Evolutionary conservation across 163 green algal species (phyloP).

Genomic region (Scenedesmus sp.): DNA sequence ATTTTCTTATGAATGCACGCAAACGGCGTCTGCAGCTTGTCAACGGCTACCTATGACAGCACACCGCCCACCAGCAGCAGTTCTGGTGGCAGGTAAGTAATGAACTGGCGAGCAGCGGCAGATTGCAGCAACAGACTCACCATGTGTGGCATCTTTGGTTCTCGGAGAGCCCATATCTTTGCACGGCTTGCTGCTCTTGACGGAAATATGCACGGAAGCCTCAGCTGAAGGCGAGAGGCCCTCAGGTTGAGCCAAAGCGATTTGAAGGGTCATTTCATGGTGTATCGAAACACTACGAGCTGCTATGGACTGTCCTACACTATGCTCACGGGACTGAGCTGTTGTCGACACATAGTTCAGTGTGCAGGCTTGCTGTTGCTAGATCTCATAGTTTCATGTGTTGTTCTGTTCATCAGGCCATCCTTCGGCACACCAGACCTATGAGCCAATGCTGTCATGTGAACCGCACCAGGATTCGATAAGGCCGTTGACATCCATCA

Average conservation of each 20-base stretch:
- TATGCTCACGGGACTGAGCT: neutral
- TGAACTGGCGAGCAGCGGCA: neutral
- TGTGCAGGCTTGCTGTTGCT: neutral
- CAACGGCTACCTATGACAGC: neutral
- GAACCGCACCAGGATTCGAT: too few species aligned
- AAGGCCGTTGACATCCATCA: too few species aligned
- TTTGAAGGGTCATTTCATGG: neutral
- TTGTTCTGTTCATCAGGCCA: too few species aligned
- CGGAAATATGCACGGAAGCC: conserved; percentile 9
- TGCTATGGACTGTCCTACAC: neutral
- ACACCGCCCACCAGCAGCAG: neutral
- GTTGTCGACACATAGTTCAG: neutral
- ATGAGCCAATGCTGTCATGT: too few species aligned
- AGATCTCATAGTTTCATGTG: neutral
- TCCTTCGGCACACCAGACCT: too few species aligned
- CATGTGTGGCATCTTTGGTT: neutral
- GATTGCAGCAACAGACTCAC: neutral
- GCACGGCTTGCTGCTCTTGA: neutral
- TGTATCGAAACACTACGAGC: neutral
- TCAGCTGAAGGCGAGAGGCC: neutral
- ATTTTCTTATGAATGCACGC: neutral
- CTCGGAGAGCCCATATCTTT: neutral
- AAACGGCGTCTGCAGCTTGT: neutral
- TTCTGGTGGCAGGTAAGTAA: neutral
- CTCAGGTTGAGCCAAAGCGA: neutral